These are phyloP conservation scores for Phytopythium vexans DNA, from an alignment of 352 stramenopile genomes.

Conservation along the genomic window DNA sequence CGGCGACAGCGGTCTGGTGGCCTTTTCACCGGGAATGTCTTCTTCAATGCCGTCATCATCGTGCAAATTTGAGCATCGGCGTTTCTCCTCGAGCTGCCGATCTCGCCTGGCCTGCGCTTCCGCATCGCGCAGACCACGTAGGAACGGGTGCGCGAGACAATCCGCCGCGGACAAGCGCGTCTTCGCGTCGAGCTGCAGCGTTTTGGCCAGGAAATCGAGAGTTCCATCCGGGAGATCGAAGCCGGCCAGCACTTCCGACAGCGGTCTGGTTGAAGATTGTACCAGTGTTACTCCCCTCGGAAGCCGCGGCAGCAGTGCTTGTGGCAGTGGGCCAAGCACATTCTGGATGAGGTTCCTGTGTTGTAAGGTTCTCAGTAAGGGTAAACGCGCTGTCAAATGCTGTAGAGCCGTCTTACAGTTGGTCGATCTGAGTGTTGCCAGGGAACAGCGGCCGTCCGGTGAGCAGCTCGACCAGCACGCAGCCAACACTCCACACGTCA, in stretches of 20 bases:
- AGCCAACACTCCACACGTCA: constrained; percentile 81
- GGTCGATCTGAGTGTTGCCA: constrained; percentile 74
- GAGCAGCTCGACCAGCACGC: constrained; percentile 70
- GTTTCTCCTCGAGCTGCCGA: constrained; percentile 36
- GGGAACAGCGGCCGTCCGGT: constrained; percentile 75
- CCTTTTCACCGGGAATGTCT: constrained; percentile 54
- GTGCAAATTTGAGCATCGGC: constrained; percentile 4
- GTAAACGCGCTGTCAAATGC: no score
- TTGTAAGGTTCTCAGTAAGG: background rate
- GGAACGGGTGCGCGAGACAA: constrained; percentile 58
- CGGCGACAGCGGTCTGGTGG: constrained; percentile 3
- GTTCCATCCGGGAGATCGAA: constrained; percentile 45
- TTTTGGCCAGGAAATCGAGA: constrained; percentile 63
- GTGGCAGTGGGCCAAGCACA: constrained; percentile 54
- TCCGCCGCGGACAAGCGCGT: constrained; percentile 45
- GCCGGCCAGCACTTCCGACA: constrained; percentile 39
- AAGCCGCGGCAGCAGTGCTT: constrained; percentile 31
- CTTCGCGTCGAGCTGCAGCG: constrained; percentile 60
- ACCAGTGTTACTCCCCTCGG: constrained; percentile 43
- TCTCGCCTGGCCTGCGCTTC: constrained; percentile 31
- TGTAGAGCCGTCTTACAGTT: constrained; percentile 41
- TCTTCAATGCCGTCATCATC: constrained; percentile 78
- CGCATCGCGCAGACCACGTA: constrained; percentile 45
- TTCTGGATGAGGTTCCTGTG: constrained; percentile 74
- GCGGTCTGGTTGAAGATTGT: constrained; percentile 39